Evolutionary conservation across 1,284 basidiomycete species (phyloP), one percentile per base, ranked within the genome.

Genomic region (Sparassis latifolia): DNA sequence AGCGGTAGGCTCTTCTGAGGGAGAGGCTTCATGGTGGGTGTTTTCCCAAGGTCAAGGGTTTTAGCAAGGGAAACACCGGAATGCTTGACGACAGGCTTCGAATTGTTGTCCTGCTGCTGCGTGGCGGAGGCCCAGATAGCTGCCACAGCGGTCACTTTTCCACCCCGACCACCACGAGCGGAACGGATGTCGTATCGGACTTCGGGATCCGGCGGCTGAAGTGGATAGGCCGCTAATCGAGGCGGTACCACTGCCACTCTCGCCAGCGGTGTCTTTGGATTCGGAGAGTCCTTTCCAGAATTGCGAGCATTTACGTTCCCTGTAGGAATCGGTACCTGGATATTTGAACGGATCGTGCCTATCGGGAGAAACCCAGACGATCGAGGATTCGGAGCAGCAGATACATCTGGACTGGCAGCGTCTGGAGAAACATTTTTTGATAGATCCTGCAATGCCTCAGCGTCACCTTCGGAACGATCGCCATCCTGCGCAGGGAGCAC

Each of bases 91-190:
- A 20, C 20, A 20, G 20, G 20, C 20, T 20, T 20, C 20, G 20
- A 20, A 20, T 20, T 20, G 20, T 20, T 20, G 20, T 20, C 20
- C 20, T 20, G 30, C 40, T 55, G 30, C 48, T 59, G 59, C 4
- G 57, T 44, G 2, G 58, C 75, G 32, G 78, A 68, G 2, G 84
- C 78, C 87, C 88, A 92, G 29, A 92, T 69, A 3, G 83, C 76
- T 1, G 85, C 80, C 2, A 89, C 86, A 4, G 86, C 75, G 2
- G 86, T 74, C 10, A 92, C 89, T 47, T 78, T 77, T 7, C 88
- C 89, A 1, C 89, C 89, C 47, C 76, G 71, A 2, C 89, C 89
- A 2, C 89, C 88, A 29, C 88, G 77, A 7, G 87, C 88, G 39
- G 86, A 89, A 4, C 83, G 79, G 27, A 86, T 66, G 59, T 90